These are phyloP conservation scores for Scedosporium dehoogii DNA, from an alignment of 2,329 filamentous ascomycete species.

Conservation along the genomic window DNA sequence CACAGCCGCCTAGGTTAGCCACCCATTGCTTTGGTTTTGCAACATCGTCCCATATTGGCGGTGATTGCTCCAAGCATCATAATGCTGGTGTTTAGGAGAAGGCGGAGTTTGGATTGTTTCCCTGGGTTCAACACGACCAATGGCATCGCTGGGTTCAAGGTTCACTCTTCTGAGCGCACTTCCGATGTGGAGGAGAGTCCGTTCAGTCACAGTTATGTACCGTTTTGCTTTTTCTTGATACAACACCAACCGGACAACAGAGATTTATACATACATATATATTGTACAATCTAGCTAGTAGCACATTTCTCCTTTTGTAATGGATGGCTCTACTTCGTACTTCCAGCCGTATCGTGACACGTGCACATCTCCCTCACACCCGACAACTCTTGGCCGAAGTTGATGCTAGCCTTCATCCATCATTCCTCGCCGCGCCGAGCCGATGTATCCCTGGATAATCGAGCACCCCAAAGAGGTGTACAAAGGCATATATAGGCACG, in stretches of 20 bases:
- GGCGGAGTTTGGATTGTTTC: neutral
- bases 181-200: neutral
- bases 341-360: neutral
- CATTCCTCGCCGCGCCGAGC: too few species aligned
- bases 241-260: neutral
- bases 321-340: neutral
- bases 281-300: constrained; percentile 9
- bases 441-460: neutral
- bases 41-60: neutral
- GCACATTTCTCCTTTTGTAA: constrained; percentile 8
- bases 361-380: too few species aligned
- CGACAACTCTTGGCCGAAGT: too few species aligned
- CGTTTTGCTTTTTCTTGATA: neutral
- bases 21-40: neutral
- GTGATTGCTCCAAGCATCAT: neutral
- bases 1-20: too few species aligned
- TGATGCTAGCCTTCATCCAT: too few species aligned
- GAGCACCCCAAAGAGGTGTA: neutral
- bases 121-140: neutral
- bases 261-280: constrained; percentile 4
- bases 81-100: neutral
- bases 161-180: neutral
- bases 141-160: neutral
- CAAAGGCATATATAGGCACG: neutral
- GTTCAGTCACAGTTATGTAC: neutral